These are phyloP conservation scores for Extremus antarcticus DNA, from an alignment of 495 filamentous ascomycete species.

Conservation along the genomic window DNA sequence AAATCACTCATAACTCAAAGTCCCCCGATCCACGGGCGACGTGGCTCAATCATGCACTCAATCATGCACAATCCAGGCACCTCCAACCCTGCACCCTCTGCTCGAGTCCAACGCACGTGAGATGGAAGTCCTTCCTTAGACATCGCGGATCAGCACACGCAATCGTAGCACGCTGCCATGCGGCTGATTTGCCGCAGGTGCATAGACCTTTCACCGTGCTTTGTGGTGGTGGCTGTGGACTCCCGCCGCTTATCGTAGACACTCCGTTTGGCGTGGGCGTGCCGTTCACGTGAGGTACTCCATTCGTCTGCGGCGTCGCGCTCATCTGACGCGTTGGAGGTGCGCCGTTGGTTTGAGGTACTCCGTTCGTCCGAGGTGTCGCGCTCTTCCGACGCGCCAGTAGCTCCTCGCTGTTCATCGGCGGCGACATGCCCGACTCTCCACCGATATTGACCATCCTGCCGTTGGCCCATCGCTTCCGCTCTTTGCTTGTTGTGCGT, in stretches of 20 bases:
- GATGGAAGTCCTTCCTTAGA: slow-evolving; percentile 2
- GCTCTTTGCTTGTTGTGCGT: background rate
- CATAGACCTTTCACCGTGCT: slow-evolving; percentile 1
- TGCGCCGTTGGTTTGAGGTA: background rate
- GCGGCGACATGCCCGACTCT: background rate
- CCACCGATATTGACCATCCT: background rate
- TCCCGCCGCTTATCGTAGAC: too few relatives aligned
- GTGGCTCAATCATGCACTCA: too few relatives aligned
- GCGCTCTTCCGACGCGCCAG: background rate
- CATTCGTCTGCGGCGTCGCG: too few relatives aligned
- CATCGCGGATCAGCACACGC: slow-evolving; percentile 8
- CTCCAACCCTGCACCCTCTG: slow-evolving; percentile 1
- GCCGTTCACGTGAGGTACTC: too few relatives aligned
- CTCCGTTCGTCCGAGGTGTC: background rate
- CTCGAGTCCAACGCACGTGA: slow-evolving; percentile 10
- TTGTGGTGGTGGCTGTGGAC: too few relatives aligned
- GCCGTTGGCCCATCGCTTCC: background rate
- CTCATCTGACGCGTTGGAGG: too few relatives aligned
- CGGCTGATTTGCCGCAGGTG: slow-evolving; percentile 1
- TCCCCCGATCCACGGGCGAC: too few relatives aligned
- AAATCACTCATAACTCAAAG: too few relatives aligned
- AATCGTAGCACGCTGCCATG: background rate
- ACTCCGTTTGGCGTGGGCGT: too few relatives aligned
- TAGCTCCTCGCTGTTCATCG: background rate
- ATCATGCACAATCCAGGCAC: slow-evolving; percentile 5